Evolutionary conservation across 2,329 filamentous ascomycete genomes (phyloP), one percentile per base, ranked within the genome.

Genomic region (Colletotrichum lindemuthianum): DNA sequence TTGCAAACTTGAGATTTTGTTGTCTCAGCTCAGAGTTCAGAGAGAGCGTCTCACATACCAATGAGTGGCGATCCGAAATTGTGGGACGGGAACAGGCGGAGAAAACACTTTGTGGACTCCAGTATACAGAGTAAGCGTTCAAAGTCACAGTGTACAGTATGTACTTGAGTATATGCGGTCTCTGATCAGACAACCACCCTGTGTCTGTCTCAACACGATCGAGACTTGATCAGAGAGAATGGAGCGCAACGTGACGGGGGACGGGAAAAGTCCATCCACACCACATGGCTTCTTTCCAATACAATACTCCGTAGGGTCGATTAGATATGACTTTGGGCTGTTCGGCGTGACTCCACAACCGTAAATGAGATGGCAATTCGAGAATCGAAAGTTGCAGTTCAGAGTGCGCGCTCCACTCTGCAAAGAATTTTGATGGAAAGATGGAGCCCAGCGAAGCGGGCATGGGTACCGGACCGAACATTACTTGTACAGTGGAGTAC

Each of bases 371-470:
- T 50, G 24, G 48, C 36, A 45, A 34, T 39, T 56, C 53, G 41
- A 13, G 12, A 24, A 24, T 24, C 24, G 4, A 24, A 8, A 4
- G 15, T 13, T 43, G 13, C 13, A 15, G 41, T 15, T 13, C 41
- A 43, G 41, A 43, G 41, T 13, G 41, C 36, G 12, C 40, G 15
- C 50, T 45, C 63, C 63, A 65, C 63, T 65, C 63, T 63, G 58
- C 52, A 63, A 65, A 65, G 63, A 65, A 57, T 65, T 65, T 65
- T 65, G 63, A 65, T 47, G 50, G 52, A 65, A 57, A 57, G 52
- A 59, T 65, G 63, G 63, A 57, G 61, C 24, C 24, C 24, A 24
- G 5, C 24, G 24, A 24, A 24, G 24, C 24, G 5, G 24, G 24
- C 24, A 24, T 24, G 24, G 24, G 24, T 24, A 24, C 24, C 24